A percentile compares a stretch with the other conserved stretches of the same genome.
phyloP scores from a whole-genome alignment of 163 green algal genomes.

The Coccomyxa subellipsoidea region DNA sequence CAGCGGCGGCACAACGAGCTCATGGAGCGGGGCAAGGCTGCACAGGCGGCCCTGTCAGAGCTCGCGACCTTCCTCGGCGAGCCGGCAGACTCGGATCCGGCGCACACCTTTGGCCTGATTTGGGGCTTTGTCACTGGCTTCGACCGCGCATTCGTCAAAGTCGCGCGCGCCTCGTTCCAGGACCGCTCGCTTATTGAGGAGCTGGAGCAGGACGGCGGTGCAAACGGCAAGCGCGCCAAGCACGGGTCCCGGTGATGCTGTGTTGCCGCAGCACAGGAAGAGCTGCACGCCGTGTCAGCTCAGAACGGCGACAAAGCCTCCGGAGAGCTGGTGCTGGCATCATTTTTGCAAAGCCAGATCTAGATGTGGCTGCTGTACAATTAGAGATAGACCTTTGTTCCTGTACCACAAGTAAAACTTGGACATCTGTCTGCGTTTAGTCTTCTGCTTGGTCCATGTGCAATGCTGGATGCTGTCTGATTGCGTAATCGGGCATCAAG shows the following conservation, averaged over 20 bases:
- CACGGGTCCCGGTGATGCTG: background rate
- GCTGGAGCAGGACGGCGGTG: background rate
- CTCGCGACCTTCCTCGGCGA: slow-evolving; percentile 27
- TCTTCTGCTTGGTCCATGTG: too few relatives aligned
- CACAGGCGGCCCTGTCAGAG: background rate
- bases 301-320: too few relatives aligned
- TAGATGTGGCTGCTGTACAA: too few relatives aligned
- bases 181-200: background rate
- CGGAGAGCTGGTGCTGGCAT: too few relatives aligned
- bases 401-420: too few relatives aligned
- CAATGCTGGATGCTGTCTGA: too few relatives aligned
- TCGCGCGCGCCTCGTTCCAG: background rate
- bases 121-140: slow-evolving; percentile 21
- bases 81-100: slow-evolving; percentile 23
- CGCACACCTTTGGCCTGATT: slow-evolving; percentile 17
- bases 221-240: background rate
- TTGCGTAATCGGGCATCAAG: too few relatives aligned
- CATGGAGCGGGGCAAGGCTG: background rate
- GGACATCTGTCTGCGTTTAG: too few relatives aligned
- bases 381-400: too few relatives aligned
- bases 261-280: too few relatives aligned
- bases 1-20: background rate
- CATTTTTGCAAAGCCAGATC: too few relatives aligned
- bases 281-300: too few relatives aligned
- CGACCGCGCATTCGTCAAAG: slow-evolving; percentile 3